Conservation (phyloP, 2,329 filamentous ascomycete species). For the Alternaria brassicicola region DNA sequence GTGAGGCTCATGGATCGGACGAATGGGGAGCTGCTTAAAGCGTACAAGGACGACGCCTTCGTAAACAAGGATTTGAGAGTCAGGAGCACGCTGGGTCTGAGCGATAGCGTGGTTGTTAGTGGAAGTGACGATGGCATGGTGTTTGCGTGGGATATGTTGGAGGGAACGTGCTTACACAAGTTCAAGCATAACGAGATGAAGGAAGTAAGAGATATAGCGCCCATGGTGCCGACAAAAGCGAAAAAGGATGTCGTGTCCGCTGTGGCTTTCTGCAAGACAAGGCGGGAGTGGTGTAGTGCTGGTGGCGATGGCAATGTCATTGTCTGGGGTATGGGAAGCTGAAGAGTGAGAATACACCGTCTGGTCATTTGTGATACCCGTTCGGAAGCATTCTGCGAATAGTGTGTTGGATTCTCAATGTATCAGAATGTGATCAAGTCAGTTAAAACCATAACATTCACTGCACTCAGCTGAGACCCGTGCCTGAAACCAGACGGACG, state of each 20-base stretch:
- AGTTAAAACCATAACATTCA: background rate
- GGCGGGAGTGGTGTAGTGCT: constrained; percentile 57
- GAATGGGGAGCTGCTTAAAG: constrained; percentile 74
- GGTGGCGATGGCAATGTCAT: constrained; percentile 55
- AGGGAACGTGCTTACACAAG: constrained; percentile 69
- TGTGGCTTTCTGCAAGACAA: constrained; percentile 54
- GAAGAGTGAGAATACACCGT: background rate
- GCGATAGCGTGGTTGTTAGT: constrained; percentile 77
- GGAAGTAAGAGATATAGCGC: constrained; percentile 26
- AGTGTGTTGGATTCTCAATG: background rate
- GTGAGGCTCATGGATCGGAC: constrained; percentile 81
- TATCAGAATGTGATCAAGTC: background rate
- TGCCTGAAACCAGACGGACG: background rate
- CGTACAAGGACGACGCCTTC: constrained; percentile 65
- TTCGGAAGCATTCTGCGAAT: background rate
- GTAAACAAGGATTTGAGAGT: constrained; percentile 75
- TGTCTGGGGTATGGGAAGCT: constrained; percentile 40
- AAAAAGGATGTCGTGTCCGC: constrained; percentile 57
- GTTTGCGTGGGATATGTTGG: constrained; percentile 84
- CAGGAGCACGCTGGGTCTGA: constrained; percentile 74
- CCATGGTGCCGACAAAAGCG: constrained; percentile 41
- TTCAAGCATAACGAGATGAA: constrained; percentile 56
- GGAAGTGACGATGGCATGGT: constrained; percentile 80
- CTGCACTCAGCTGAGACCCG: background rate
- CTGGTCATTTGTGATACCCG: constrained; percentile 4